Percentiles rank a stretch among this genome's conserved stretches.
phyloP scores from a whole-genome alignment of 495 filamentous ascomycete genomes.

The Collariella sp. region DNA sequence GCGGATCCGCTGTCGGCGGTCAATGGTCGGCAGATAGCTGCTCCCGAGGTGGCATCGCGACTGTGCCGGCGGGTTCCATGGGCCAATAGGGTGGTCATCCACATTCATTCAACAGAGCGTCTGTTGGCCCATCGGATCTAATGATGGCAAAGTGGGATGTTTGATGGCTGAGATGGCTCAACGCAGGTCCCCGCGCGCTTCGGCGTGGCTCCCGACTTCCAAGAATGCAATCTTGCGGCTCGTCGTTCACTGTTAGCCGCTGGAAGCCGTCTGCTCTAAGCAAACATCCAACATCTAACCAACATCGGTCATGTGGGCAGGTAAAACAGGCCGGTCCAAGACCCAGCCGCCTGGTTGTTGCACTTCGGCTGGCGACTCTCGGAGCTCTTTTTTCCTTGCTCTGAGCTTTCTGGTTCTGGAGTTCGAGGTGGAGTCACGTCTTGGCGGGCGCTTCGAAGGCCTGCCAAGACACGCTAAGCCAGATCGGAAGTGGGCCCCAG shows the following conservation, averaged over 20 bases:
- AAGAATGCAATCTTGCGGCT: no score
- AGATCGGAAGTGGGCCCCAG: background rate
- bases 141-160: background rate
- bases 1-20: background rate
- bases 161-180: no score
- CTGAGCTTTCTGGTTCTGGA: background rate
- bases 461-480: slow-evolving; percentile 8
- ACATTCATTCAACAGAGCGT: background rate
- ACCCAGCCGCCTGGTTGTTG: slow-evolving; percentile 2
- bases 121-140: background rate
- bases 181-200: no score
- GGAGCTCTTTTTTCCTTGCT: no score
- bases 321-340: background rate
- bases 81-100: background rate
- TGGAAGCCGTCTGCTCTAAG: background rate
- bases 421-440: background rate
- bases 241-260: no score
- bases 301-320: background rate
- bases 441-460: slow-evolving; percentile 20
- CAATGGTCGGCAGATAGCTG: slow-evolving; percentile 3
- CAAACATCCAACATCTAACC: background rate
- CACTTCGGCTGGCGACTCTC: background rate
- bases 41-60: background rate
- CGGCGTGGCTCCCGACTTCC: no score
- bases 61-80: background rate